These are phyloP conservation scores for Penicillium psychrofluorescens DNA, from an alignment of 495 filamentous ascomycete species.

Conservation along the genomic window DNA sequence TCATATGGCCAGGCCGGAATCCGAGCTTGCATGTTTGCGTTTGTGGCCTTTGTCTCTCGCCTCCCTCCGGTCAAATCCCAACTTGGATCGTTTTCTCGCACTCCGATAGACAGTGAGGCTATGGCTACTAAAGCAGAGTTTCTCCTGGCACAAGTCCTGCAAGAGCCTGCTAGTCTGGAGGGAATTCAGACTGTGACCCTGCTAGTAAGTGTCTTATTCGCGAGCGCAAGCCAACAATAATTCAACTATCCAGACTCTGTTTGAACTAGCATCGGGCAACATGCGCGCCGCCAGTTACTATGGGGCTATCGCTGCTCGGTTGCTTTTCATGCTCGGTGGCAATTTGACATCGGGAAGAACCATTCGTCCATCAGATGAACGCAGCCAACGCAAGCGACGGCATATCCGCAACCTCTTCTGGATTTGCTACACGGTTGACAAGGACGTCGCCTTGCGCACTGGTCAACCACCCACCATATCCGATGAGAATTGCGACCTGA, in stretches of 20 bases:
- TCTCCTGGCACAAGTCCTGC: slow-evolving; percentile 31
- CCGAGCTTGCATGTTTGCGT: slow-evolving; percentile 39
- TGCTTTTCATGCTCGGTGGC: slow-evolving; percentile 42
- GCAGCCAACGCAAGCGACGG: slow-evolving; percentile 9
- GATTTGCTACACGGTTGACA: slow-evolving; percentile 46
- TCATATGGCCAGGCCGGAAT: slow-evolving; percentile 15
- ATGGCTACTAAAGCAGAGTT: slow-evolving; percentile 30
- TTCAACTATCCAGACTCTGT: slow-evolving; percentile 22
- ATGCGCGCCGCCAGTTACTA: slow-evolving; percentile 37
- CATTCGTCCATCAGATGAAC: neutral
- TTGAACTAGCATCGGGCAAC: slow-evolving; percentile 38
- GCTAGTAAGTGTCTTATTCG: slow-evolving; percentile 25
- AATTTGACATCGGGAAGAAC: slow-evolving; percentile 14
- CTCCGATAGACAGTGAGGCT: slow-evolving; percentile 25
- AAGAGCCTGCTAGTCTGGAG: slow-evolving; percentile 31
- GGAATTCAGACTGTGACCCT: slow-evolving; percentile 37
- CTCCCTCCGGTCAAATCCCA: slow-evolving; percentile 16
- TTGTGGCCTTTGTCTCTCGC: slow-evolving; percentile 29
- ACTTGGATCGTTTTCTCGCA: neutral
- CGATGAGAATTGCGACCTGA: slow-evolving; percentile 49
- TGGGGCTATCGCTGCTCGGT: slow-evolving; percentile 32
- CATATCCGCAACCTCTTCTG: slow-evolving; percentile 46
- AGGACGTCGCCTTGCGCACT: slow-evolving; percentile 41
- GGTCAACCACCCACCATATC: slow-evolving; percentile 44
- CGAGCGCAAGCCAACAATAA: neutral